phyloP scores from a whole-genome alignment of 192 early-diverging fungal species.

The Mortierella hygrophila region DNA sequence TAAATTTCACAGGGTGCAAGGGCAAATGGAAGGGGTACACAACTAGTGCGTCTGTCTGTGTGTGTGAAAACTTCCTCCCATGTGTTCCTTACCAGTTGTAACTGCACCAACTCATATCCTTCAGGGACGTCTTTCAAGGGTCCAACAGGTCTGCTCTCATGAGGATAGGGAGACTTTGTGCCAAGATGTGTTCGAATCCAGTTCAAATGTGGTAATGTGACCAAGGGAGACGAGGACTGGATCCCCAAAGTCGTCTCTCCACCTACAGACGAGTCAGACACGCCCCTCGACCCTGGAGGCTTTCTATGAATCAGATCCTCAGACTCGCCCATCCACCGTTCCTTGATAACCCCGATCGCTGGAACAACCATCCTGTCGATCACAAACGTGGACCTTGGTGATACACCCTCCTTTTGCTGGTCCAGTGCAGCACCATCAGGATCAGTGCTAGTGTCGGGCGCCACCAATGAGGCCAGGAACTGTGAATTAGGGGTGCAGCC shows the following conservation, averaged over 20 bases:
- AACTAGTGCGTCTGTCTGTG: neutral
- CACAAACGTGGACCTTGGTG: neutral
- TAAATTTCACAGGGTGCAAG: neutral
- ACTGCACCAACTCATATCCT: constrained; percentile 37
- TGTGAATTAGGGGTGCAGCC: too few species aligned
- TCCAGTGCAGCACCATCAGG: too few species aligned
- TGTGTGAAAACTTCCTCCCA: neutral
- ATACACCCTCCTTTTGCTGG: too few species aligned
- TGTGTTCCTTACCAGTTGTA: constrained; percentile 34
- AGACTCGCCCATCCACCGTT: too few species aligned
- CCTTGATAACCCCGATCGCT: too few species aligned
- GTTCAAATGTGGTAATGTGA: neutral
- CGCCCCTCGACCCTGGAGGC: neutral
- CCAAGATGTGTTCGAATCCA: constrained; percentile 40
- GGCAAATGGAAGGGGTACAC: neutral
- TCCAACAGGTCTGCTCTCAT: constrained; percentile 22
- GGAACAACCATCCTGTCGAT: too few species aligned
- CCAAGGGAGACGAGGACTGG: neutral
- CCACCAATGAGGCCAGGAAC: too few species aligned
- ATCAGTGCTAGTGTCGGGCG: too few species aligned
- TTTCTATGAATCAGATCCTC: neutral
- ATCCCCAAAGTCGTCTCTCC: too few species aligned
- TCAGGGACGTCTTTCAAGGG: constrained; percentile 23
- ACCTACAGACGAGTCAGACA: too few species aligned
- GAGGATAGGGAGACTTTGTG: constrained; percentile 51